phyloP scores from a whole-genome alignment of 2,329 filamentous ascomycete species.

The Ceratocystis cubensis region DNA sequence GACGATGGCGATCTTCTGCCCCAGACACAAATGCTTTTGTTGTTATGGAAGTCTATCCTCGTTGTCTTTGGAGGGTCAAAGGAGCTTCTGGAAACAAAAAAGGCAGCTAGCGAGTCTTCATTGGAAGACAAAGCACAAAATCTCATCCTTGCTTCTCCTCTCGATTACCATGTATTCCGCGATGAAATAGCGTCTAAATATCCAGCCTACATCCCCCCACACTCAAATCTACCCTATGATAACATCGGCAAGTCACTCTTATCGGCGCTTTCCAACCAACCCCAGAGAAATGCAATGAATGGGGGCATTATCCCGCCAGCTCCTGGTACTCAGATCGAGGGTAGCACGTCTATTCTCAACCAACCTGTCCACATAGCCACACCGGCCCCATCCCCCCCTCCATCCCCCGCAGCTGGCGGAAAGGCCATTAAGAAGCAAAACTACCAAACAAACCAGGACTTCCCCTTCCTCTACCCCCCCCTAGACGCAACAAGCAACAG shows the following conservation, averaged over 20 bases:
- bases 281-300: slow-evolving; percentile 46
- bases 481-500: slow-evolving; percentile 79
- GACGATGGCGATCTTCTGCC: slow-evolving; percentile 51
- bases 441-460: slow-evolving; percentile 97
- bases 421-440: slow-evolving; percentile 98
- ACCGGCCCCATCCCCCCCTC: slow-evolving; percentile 86
- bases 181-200: slow-evolving; percentile 98
- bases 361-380: slow-evolving; percentile 98
- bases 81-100: slow-evolving; percentile 62
- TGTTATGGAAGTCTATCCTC: slow-evolving; percentile 86
- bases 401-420: slow-evolving; percentile 72
- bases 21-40: slow-evolving; percentile 59
- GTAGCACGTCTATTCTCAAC: slow-evolving; percentile 66
- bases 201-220: slow-evolving; percentile 85
- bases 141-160: slow-evolving; percentile 80
- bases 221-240: slow-evolving; percentile 70
- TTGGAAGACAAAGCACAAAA: slow-evolving; percentile 53
- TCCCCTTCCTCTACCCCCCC: slow-evolving; percentile 93
- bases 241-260: slow-evolving; percentile 83
- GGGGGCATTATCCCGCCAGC: slow-evolving; percentile 50
- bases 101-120: slow-evolving; percentile 50
- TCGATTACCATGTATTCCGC: slow-evolving; percentile 92
- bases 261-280: slow-evolving; percentile 68
- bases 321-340: slow-evolving; percentile 42
- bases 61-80: slow-evolving; percentile 70